phyloP scores from a whole-genome alignment of 1,139 yeast genomes.

The Suhomyces kunorum region DNA sequence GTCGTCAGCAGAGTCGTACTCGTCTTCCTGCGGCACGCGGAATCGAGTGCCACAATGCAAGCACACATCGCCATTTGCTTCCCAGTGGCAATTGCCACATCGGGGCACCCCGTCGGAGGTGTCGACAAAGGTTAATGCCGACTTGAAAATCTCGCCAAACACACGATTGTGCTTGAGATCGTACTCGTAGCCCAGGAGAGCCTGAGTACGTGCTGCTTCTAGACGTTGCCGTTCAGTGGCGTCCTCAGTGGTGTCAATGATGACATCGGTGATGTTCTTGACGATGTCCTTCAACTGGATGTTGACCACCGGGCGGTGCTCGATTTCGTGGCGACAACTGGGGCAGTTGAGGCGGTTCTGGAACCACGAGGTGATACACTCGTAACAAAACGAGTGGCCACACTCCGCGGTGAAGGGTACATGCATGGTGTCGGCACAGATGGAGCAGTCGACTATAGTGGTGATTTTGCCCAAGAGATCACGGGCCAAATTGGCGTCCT shows the following conservation, averaged over 20 bases:
- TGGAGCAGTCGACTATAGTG: slow-evolving; percentile 39
- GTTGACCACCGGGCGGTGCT: slow-evolving; percentile 47
- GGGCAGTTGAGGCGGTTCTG: slow-evolving; percentile 54
- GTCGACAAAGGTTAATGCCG: slow-evolving; percentile 55
- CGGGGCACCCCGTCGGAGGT: slow-evolving; percentile 77
- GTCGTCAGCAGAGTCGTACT: slow-evolving; percentile 32
- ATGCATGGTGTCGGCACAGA: slow-evolving; percentile 49
- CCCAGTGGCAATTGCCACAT: slow-evolving; percentile 85
- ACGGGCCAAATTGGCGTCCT: slow-evolving; percentile 22
- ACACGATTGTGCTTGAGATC: slow-evolving; percentile 39
- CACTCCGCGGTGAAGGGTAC: slow-evolving; percentile 45
- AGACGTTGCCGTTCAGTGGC: slow-evolving; percentile 24
- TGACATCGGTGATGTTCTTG: slow-evolving; percentile 30
- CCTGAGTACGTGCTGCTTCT: slow-evolving; percentile 25
- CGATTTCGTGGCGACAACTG: slow-evolving; percentile 49
- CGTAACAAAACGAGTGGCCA: slow-evolving; percentile 50
- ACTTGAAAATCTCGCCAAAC: slow-evolving; percentile 52
- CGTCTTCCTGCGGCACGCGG: slow-evolving; percentile 31
- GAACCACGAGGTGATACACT: slow-evolving; percentile 55
- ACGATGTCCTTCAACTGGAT: slow-evolving; percentile 43
- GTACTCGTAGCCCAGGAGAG: slow-evolving; percentile 34
- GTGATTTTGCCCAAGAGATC: slow-evolving; percentile 27
- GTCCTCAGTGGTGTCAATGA: slow-evolving; percentile 28
- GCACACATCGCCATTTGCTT: slow-evolving; percentile 59
- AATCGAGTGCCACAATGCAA: slow-evolving; percentile 54